Conservation (phyloP, 2,329 filamentous ascomycete genomes). For the Talaromyces sp. region DNA sequence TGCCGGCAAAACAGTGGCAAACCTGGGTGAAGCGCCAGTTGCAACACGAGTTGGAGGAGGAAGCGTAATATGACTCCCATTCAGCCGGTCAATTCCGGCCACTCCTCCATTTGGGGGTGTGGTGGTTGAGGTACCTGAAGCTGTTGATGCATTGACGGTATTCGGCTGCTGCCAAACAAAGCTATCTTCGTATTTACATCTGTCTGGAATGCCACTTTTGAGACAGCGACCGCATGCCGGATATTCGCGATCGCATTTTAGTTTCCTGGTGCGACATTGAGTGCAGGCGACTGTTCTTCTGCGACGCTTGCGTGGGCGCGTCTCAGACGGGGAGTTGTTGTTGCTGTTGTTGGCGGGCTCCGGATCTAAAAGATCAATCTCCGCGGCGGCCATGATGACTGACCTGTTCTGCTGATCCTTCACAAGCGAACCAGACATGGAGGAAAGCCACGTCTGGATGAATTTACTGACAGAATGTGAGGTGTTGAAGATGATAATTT, state of each 20-base stretch:
- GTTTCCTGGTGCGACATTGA: slow-evolving; percentile 39
- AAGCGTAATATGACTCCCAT: slow-evolving; percentile 2
- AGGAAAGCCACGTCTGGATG: background rate
- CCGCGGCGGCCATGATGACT: background rate
- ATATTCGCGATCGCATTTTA: slow-evolving; percentile 41
- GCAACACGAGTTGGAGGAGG: slow-evolving; percentile 9
- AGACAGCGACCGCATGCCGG: slow-evolving; percentile 37
- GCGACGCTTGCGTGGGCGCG: slow-evolving; percentile 33
- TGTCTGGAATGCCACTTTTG: slow-evolving; percentile 32
- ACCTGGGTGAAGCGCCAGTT: slow-evolving; percentile 1
- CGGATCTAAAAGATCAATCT: slow-evolving; percentile 4
- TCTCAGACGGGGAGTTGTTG: slow-evolving; percentile 1
- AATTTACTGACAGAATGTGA: background rate
- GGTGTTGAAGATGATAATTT: background rate
- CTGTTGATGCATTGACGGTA: slow-evolving; percentile 24
- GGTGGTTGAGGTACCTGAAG: background rate
- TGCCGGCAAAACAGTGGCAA: background rate
- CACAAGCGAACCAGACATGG: background rate
- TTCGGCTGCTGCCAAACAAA: slow-evolving; percentile 37
- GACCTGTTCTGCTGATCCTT: background rate
- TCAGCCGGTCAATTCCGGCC: background rate
- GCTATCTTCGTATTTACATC: slow-evolving; percentile 39
- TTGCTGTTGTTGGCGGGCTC: background rate
- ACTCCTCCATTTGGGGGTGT: background rate
- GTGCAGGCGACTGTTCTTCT: slow-evolving; percentile 39